Conservation (phyloP, 2,329 filamentous ascomycete genomes). For the Aspergillus sp. region DNA sequence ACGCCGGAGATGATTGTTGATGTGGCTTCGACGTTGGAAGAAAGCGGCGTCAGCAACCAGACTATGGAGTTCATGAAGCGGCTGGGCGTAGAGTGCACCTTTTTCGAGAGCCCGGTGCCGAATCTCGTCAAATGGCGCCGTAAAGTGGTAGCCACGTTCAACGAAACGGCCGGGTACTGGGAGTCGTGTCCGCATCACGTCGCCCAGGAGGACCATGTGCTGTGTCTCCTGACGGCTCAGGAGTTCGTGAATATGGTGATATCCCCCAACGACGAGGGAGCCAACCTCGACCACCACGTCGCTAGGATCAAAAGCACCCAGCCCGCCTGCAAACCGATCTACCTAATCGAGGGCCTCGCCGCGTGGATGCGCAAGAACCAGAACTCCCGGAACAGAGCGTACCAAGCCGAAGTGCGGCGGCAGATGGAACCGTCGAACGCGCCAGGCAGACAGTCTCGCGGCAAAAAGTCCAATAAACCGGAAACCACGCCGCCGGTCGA, state of each 20-base stretch:
- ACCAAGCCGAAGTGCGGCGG: slow-evolving; percentile 53
- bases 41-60: slow-evolving; percentile 35
- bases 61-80: slow-evolving; percentile 34
- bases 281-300: slow-evolving; percentile 52
- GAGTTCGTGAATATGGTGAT: slow-evolving; percentile 57
- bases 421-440: slow-evolving; percentile 23
- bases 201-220: slow-evolving; percentile 49
- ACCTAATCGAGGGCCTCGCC: slow-evolving; percentile 61
- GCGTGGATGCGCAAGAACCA: slow-evolving; percentile 61
- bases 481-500: slow-evolving; percentile 45
- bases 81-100: slow-evolving; percentile 33
- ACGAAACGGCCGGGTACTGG: slow-evolving; percentile 54
- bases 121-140: slow-evolving; percentile 59
- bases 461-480: slow-evolving; percentile 33
- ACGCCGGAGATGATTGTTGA: slow-evolving; percentile 70
- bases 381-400: slow-evolving; percentile 58
- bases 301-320: slow-evolving; percentile 47
- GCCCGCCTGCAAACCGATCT: slow-evolving; percentile 49
- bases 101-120: slow-evolving; percentile 32
- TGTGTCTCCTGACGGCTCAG: slow-evolving; percentile 53
- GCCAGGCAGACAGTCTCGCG: slow-evolving; percentile 10
- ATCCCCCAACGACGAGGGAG: slow-evolving; percentile 22
- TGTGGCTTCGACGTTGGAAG: slow-evolving; percentile 49
- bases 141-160: slow-evolving; percentile 55
- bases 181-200: slow-evolving; percentile 47